Evolutionary conservation across 768 basidiomycete species (phyloP).

Genomic region (Asterophora parasitica): DNA sequence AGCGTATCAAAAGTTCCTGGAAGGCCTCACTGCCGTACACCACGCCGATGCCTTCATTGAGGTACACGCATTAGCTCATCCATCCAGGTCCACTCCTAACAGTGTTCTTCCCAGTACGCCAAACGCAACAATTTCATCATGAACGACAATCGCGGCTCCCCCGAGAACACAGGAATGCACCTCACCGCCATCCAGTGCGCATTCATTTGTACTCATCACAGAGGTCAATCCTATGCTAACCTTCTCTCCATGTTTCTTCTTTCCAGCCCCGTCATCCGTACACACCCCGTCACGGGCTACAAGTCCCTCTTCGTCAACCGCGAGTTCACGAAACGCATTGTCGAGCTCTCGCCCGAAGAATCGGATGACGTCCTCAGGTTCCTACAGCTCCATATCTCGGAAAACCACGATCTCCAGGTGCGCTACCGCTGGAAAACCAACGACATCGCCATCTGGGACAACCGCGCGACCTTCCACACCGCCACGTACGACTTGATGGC

Average conservation of each 20-base stretch:
- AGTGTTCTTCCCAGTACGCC: constrained; percentile 23
- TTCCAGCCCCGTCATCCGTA: constrained; percentile 44
- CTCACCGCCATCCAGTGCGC: constrained; percentile 48
- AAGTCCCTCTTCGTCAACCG: constrained; percentile 53
- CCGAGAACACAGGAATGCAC: constrained; percentile 33
- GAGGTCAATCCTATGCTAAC: neutral
- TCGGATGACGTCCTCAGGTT: constrained; percentile 45
- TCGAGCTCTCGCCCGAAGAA: constrained; percentile 50
- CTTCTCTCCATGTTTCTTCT: neutral
- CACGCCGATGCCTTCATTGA: constrained; percentile 38
- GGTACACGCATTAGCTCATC: constrained; percentile 16
- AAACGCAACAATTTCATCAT: constrained; percentile 24
- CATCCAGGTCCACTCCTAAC: too few species aligned
- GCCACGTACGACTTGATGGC: constrained; percentile 29
- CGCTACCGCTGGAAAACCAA: constrained; percentile 48
- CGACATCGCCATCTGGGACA: constrained; percentile 61
- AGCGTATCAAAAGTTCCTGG: constrained; percentile 46
- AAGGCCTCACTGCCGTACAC: constrained; percentile 55
- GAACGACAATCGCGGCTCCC: constrained; percentile 44
- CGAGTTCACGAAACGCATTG: constrained; percentile 52
- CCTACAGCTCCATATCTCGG: constrained; percentile 44
- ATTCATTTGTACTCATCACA: constrained; percentile 6
- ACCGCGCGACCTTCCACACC: constrained; percentile 46
- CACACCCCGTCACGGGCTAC: constrained; percentile 58
- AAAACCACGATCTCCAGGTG: constrained; percentile 57